Conservation (phyloP, 306 rosid genomes). For the Trifolium repens region DNA sequence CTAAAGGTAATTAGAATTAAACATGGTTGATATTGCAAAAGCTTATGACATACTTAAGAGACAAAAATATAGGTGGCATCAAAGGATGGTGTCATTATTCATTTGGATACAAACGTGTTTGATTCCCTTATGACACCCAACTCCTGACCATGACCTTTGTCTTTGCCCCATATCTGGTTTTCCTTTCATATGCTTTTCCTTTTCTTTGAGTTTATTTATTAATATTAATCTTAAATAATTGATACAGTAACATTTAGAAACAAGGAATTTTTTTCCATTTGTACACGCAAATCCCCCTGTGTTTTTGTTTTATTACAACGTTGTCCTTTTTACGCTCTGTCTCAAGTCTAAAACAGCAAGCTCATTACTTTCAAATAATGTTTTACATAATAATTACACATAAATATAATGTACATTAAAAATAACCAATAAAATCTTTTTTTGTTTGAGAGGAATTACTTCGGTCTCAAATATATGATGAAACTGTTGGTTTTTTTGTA, state of each 20-base stretch:
- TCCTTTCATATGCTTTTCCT: neutral
- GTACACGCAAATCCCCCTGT: neutral
- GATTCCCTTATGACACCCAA: slow-evolving; percentile 47
- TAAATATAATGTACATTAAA: too few species aligned
- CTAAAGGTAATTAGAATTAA: neutral
- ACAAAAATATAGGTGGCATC: slow-evolving; percentile 29
- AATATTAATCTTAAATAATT: neutral
- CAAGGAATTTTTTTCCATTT: neutral
- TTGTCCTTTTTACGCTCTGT: neutral
- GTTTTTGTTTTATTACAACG: neutral
- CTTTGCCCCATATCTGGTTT: slow-evolving; percentile 45
- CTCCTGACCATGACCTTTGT: slow-evolving; percentile 40
- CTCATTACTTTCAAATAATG: too few species aligned
- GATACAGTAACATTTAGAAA: neutral
- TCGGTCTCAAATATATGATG: too few species aligned
- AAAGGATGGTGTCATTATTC: slow-evolving; percentile 36
- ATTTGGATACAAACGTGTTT: slow-evolving; percentile 38
- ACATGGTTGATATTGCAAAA: neutral
- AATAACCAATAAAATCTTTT: too few species aligned
- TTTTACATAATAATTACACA: too few species aligned
- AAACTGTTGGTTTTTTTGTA: too few species aligned
- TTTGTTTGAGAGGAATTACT: too few species aligned
- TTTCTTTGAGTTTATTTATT: neutral
- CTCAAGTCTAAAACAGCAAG: too few species aligned
- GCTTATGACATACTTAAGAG: neutral